phyloP scores from a whole-genome alignment of 129 eudicot species.

The Scalesia atractyloides region DNA sequence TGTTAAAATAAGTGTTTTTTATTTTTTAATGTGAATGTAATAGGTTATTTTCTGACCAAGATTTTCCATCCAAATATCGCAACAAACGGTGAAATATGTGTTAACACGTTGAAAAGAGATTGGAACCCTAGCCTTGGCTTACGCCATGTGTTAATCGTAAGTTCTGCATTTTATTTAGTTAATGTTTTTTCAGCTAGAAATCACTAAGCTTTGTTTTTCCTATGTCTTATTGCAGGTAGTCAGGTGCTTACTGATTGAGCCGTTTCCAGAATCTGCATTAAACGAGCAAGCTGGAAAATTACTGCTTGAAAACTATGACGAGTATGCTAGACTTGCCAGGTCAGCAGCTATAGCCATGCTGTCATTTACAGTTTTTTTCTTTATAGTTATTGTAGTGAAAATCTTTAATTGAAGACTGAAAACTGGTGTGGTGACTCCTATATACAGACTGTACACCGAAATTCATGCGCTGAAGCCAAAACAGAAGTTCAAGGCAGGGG shows the following conservation, averaged over 20 bases:
- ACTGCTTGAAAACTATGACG: constrained; percentile 89
- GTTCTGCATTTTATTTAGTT: constrained; percentile 12
- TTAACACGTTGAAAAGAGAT: constrained; percentile 90
- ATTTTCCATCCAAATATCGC: constrained; percentile 96
- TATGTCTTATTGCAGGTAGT: constrained; percentile 56
- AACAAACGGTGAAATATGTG: constrained; percentile 89
- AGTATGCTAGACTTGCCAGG: constrained; percentile 98
- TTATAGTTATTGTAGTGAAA: too few relatives aligned
- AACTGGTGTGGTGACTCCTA: constrained; percentile 8
- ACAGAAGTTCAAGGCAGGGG: constrained; percentile 65
- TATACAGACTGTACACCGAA: constrained; percentile 76
- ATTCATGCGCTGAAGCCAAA: constrained; percentile 86
- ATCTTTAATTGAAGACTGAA: background rate
- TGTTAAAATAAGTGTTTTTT: background rate
- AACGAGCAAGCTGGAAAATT: constrained; percentile 95
- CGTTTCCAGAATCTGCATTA: constrained; percentile 95
- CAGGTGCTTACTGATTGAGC: constrained; percentile 88
- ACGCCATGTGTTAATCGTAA: constrained; percentile 86
- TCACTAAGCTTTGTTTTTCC: too few relatives aligned
- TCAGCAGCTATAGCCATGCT: constrained; percentile 20
- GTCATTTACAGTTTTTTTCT: too few relatives aligned
- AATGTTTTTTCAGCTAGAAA: too few relatives aligned
- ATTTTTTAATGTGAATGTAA: background rate
- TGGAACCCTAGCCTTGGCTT: constrained; percentile 95
- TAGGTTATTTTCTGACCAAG: constrained; percentile 93